These are phyloP conservation scores for Lentinula sp. DNA, from an alignment of 768 basidiomycete species.

Conservation along the genomic window DNA sequence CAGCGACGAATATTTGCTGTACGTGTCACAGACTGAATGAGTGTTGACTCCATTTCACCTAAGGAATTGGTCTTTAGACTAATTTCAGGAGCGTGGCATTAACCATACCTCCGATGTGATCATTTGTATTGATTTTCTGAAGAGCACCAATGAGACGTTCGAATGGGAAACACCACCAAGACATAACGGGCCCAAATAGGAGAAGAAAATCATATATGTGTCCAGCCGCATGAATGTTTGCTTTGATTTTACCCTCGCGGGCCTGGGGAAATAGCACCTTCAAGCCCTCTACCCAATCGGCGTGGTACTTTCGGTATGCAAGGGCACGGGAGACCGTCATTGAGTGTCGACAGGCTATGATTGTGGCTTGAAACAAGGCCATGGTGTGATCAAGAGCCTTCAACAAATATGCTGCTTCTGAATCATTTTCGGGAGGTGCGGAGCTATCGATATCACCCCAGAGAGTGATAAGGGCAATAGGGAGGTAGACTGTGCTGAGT, in stretches of 20 bases:
- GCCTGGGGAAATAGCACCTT: conserved; percentile 11
- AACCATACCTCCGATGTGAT: conserved; percentile 2
- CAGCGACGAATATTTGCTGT: conserved; percentile 9
- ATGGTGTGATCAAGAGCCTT: conserved; percentile 18
- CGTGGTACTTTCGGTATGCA: conserved; percentile 6
- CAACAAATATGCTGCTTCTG: not conserved
- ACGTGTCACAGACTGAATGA: not conserved
- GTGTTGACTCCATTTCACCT: conserved; percentile 1
- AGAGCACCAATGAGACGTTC: conserved; percentile 29
- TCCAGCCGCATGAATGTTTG: conserved; percentile 24
- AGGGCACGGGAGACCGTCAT: conserved; percentile 2
- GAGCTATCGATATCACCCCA: conserved; percentile 17
- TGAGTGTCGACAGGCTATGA: conserved; percentile 9
- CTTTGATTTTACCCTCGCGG: not conserved
- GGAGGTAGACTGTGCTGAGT: conserved; percentile 23
- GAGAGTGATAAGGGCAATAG: conserved; percentile 23
- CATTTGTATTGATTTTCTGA: conserved; percentile 25
- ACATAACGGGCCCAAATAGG: not conserved
- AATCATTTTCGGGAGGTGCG: too few relatives aligned
- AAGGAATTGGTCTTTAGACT: not conserved
- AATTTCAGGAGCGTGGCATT: conserved; percentile 10
- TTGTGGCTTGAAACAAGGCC: conserved; percentile 16
- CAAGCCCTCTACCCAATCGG: conserved; percentile 10
- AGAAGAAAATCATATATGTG: conserved; percentile 22
- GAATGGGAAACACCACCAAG: conserved; percentile 35